phyloP scores from a whole-genome alignment of 345 rosid genomes.

The Draba incana region DNA sequence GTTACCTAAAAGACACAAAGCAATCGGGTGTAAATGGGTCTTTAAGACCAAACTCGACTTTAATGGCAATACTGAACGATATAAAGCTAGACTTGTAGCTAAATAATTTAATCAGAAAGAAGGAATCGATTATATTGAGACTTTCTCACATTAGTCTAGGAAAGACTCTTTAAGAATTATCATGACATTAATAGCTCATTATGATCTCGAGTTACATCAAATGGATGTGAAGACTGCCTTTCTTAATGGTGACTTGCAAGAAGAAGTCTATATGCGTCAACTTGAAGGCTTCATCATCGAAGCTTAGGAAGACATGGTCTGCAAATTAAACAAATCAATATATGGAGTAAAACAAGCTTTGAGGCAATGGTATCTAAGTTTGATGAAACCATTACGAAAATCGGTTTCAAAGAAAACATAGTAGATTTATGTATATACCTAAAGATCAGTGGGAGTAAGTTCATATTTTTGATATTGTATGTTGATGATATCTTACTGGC shows the following conservation, averaged over 20 bases:
- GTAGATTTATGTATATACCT: no score
- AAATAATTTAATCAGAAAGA: slow-evolving; percentile 10
- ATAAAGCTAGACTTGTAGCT: slow-evolving; percentile 18
- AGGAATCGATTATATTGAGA: neutral
- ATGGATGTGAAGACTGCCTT: slow-evolving; percentile 21
- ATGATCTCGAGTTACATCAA: slow-evolving; percentile 10
- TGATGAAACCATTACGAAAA: neutral
- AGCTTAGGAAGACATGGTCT: slow-evolving; percentile 11
- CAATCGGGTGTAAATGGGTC: slow-evolving; percentile 10
- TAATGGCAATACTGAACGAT: neutral
- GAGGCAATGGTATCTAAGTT: slow-evolving; percentile 5
- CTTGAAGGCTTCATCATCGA: slow-evolving; percentile 16
- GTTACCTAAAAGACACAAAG: slow-evolving; percentile 7
- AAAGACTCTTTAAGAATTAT: slow-evolving; percentile 11
- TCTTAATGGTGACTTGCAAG: slow-evolving; percentile 6
- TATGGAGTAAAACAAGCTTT: slow-evolving; percentile 20
- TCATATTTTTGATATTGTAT: no score
- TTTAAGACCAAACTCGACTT: slow-evolving; percentile 8
- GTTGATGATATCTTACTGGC: no score
- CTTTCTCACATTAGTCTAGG: neutral
- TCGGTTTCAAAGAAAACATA: neutral
- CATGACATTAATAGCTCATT: slow-evolving; percentile 5
- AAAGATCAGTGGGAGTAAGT: no score
- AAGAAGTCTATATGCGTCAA: neutral
- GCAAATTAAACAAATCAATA: slow-evolving; percentile 22